phyloP scores from a whole-genome alignment of 805 yeast species.

The Metschnikowia chrysomelidarum region DNA sequence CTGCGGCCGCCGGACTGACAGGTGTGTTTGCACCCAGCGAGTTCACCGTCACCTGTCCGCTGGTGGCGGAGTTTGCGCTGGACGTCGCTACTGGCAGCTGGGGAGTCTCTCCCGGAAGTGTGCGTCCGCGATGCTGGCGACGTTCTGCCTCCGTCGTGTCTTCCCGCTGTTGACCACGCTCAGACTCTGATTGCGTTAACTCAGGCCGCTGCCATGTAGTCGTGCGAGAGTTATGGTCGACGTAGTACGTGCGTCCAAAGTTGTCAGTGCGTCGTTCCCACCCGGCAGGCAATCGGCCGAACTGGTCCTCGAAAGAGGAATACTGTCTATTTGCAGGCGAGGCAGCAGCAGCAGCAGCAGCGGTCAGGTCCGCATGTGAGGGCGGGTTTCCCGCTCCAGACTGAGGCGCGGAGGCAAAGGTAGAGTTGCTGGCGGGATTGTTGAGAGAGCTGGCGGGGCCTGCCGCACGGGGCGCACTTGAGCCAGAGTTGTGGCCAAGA shows the following conservation, averaged over 20 bases:
- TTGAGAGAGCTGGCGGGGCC: slow-evolving; percentile 5
- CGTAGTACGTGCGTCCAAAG: slow-evolving; percentile 96
- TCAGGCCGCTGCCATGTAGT: slow-evolving; percentile 99
- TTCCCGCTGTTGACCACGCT: slow-evolving; percentile 59
- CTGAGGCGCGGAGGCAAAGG: slow-evolving; percentile 21
- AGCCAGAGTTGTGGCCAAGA: slow-evolving; percentile 46
- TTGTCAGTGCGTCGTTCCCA: slow-evolving; percentile 99
- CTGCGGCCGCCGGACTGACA: slow-evolving; percentile 66
- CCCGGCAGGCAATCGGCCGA: slow-evolving; percentile 95
- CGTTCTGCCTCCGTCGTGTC: slow-evolving; percentile 82
- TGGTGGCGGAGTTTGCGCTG: slow-evolving; percentile 17
- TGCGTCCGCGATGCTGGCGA: slow-evolving; percentile 85
- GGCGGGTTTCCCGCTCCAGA: slow-evolving; percentile 14
- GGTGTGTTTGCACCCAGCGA: slow-evolving; percentile 46
- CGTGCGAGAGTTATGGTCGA: slow-evolving; percentile 95
- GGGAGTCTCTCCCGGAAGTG: slow-evolving; percentile 67
- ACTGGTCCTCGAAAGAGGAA: slow-evolving; percentile 95
- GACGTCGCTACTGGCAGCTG: slow-evolving; percentile 28
- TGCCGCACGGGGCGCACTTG: slow-evolving; percentile 11
- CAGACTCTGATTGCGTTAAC: slow-evolving; percentile 73
- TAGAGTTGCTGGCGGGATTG: slow-evolving; percentile 18
- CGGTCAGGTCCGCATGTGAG: slow-evolving; percentile 16
- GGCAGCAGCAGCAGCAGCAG: slow-evolving; percentile 12
- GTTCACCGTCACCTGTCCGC: slow-evolving; percentile 48
- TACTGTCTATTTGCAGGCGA: slow-evolving; percentile 53